Evolutionary conservation across 2,329 filamentous ascomycete species (phyloP).

Genomic region (Colletotrichum incanum): DNA sequence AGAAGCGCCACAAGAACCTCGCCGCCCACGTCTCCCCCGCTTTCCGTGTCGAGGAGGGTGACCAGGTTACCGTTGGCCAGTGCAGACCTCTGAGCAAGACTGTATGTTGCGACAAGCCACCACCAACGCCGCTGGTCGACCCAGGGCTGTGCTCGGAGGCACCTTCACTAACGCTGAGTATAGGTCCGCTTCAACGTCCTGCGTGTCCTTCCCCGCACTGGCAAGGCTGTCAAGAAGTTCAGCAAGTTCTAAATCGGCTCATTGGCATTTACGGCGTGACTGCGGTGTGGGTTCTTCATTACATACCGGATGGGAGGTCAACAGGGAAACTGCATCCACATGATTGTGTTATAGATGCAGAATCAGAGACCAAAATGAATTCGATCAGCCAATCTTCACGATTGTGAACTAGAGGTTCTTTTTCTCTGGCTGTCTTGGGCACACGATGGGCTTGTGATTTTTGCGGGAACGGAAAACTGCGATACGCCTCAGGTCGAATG

Average conservation of each 20-base stretch:
- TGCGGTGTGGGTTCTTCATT: conserved; percentile 60
- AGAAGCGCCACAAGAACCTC: conserved; percentile 99
- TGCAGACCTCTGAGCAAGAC: conserved; percentile 99
- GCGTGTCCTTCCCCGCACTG: conserved; percentile 96
- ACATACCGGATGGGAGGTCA: conserved; percentile 47
- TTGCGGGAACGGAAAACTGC: conserved; percentile 44
- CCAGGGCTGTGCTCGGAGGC: neutral
- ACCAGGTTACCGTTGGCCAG: conserved; percentile 99
- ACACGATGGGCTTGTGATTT: conserved; percentile 43
- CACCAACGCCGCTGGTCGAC: neutral
- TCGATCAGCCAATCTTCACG: conserved; percentile 54
- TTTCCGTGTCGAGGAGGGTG: conserved; percentile 99
- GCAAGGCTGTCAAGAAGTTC: conserved; percentile 98
- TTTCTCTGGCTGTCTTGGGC: conserved; percentile 40
- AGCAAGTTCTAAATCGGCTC: conserved; percentile 89
- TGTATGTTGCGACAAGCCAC: conserved; percentile 73
- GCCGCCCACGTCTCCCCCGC: conserved; percentile 98
- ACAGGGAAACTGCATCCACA: conserved; percentile 48
- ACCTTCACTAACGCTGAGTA: conserved; percentile 35
- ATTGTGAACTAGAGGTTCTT: conserved; percentile 50
- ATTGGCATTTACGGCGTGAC: conserved; percentile 71
- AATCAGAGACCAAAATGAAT: conserved; percentile 46
- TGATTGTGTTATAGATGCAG: conserved; percentile 63
- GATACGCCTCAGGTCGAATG: conserved; percentile 42
- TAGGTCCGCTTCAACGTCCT: conserved; percentile 99